Evolutionary conservation across 78 protist genomes (phyloP).

Genomic region (Dictyostelium brefeldianum): DNA sequence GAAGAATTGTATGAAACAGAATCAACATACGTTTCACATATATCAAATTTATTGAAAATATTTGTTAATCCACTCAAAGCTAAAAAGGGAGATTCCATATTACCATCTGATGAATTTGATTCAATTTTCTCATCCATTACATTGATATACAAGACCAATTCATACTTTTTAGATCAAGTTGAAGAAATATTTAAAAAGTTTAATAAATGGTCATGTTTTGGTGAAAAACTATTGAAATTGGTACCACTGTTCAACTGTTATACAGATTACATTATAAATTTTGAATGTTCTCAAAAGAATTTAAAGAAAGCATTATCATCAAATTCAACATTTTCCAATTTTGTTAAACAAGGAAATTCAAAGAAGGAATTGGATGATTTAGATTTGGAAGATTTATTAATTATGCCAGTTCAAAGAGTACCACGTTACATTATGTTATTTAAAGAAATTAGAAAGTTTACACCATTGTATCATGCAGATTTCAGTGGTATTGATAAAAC

Average conservation of each 20-base stretch:
- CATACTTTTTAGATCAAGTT: conserved; percentile 37
- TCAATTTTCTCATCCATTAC: conserved; percentile 42
- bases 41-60: conserved; percentile 40
- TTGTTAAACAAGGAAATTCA: conserved; percentile 41
- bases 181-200: conserved; percentile 68
- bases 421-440: conserved; percentile 84
- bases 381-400: conserved; percentile 58
- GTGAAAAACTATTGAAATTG: conserved; percentile 43
- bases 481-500: conserved; percentile 25
- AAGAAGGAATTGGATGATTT: conserved; percentile 56
- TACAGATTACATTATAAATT: conserved; percentile 67
- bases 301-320: not conserved
- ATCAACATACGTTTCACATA: conserved; percentile 47
- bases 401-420: conserved; percentile 85
- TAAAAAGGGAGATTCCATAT: conserved; percentile 28
- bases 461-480: conserved; percentile 46
- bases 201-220: conserved; percentile 60
- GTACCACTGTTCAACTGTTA: conserved; percentile 66
- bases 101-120: conserved; percentile 36
- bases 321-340: conserved; percentile 13
- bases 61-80: conserved; percentile 40
- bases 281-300: conserved; percentile 29
- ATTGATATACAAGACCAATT: conserved; percentile 46
- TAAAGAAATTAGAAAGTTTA: conserved; percentile 54
- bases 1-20: conserved; percentile 74